Percentiles rank a stretch among this genome's conserved stretches.
Conservation (phyloP, 2,329 filamentous ascomycete species). For the Anthostomella pinea region DNA sequence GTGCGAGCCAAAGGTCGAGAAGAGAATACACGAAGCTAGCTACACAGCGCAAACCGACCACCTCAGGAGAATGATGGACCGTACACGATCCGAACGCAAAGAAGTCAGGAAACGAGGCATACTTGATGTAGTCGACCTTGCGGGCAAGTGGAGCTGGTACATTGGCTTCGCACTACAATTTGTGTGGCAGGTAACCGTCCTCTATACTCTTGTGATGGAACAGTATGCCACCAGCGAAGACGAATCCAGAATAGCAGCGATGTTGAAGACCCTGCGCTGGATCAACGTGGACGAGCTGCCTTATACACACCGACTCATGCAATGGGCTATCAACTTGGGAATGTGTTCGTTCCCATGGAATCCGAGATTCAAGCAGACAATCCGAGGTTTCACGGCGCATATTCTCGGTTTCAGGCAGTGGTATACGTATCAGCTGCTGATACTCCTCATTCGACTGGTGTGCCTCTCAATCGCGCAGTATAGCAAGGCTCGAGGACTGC, state of each 20-base stretch:
- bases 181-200: constrained; percentile 46
- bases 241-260: constrained; percentile 14
- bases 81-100: constrained; percentile 48
- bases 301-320: constrained; percentile 38
- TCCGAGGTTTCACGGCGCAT: constrained; percentile 57
- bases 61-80: constrained; percentile 70
- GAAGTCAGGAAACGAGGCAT: constrained; percentile 37
- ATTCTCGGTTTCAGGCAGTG: constrained; percentile 61
- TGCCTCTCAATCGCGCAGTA: constrained; percentile 43
- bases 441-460: constrained; percentile 53
- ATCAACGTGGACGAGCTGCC: constrained; percentile 37
- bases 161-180: constrained; percentile 35
- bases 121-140: constrained; percentile 41
- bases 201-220: constrained; percentile 27
- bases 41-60: constrained; percentile 86
- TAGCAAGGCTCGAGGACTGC: constrained; percentile 36
- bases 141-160: constrained; percentile 48
- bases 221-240: constrained; percentile 12
- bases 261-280: constrained; percentile 16
- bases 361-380: constrained; percentile 58
- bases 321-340: constrained; percentile 47
- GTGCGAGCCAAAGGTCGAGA: constrained; percentile 73
- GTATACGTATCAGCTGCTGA: constrained; percentile 62
- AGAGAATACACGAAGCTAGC: constrained; percentile 65
- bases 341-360: constrained; percentile 65